Base-by-base conservation (phyloP, 1,284 basidiomycete species). In the Schizopora paradoxa region DNA sequence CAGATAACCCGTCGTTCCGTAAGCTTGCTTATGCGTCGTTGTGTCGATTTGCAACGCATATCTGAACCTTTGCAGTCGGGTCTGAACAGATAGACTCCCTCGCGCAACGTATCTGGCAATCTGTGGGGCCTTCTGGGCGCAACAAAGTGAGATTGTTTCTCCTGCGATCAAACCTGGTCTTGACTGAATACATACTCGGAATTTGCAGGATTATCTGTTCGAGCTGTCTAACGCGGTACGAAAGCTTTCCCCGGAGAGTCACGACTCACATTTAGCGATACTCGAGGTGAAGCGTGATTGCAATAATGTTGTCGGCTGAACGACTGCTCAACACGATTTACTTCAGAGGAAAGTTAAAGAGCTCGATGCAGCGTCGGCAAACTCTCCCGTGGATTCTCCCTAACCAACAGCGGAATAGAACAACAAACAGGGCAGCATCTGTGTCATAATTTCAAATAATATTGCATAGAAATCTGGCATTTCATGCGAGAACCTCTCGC, bases 1-100 rank as follows among this genome's bases (percentile, higher is more conserved):
- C 76, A 26, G 79, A 84, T 55, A 91, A 90, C 51, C 82, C 85
- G 0, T 86, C 86, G 0, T 91, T 91, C 59, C 68, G 83, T 86
- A 54, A 48, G 73, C 59, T 4, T 23, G 25, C 4, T 5, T n/a
- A 28, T 25, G 16, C 34, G 40, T 37, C 21, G 6, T 23, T 26
- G 18, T 39, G 14, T 26, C 21, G 37, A 26, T 14, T 4, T 33
- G 26, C n/a, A 22, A 41, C 19, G 22, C 2, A 26, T 29, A 8
- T 13, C 18, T 25, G 13, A n/a, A 16, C n/a, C 8, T 14, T 22
- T 2, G 25, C 47, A 88, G 88, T 91, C 42, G 90, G 88, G 2
- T 85, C 84, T 1, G 82, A 91, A 61, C 78, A 82, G 0, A 66
- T 92, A 16, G 77, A 84, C 43, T 54, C 55, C 5, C 75, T 92